Conservation (phyloP, 2,329 filamentous ascomycete genomes). For the Phaeosphaeria sp. region DNA sequence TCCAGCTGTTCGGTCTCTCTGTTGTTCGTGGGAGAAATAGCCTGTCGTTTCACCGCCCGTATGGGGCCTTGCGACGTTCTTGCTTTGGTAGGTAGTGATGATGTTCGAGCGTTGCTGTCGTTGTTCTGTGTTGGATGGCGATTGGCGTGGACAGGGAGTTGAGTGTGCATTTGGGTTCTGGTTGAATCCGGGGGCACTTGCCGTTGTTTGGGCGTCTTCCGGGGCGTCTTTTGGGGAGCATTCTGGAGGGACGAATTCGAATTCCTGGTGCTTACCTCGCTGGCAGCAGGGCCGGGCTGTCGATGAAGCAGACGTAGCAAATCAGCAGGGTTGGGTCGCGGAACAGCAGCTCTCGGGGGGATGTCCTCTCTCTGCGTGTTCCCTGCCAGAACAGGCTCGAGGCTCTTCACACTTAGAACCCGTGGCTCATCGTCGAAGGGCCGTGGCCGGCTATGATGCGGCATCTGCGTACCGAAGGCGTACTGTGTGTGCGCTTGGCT, state of each 20-base stretch:
- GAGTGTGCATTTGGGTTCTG: background rate
- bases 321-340: background rate
- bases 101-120: background rate
- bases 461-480: slow-evolving; percentile 30
- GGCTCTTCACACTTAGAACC: slow-evolving; percentile 17
- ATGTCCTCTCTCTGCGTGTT: slow-evolving; percentile 23
- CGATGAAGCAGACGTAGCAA: slow-evolving; percentile 1
- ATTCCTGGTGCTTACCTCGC: background rate
- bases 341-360: slow-evolving; percentile 2
- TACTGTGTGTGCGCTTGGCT: slow-evolving; percentile 33
- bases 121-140: background rate
- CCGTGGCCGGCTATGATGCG: slow-evolving; percentile 1
- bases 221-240: background rate
- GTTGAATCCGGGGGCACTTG: background rate
- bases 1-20: background rate
- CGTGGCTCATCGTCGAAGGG: slow-evolving; percentile 8
- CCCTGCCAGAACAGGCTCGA: slow-evolving; percentile 30
- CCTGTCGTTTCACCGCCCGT: no score
- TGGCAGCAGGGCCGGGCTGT: background rate
- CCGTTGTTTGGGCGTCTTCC: background rate
- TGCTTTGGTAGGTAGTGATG: background rate
- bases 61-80: background rate
- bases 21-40: background rate
- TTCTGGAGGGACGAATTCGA: background rate
- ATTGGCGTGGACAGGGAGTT: background rate